phyloP scores from a whole-genome alignment of 176 grass and related monocot species.

The Poa annua region DNA sequence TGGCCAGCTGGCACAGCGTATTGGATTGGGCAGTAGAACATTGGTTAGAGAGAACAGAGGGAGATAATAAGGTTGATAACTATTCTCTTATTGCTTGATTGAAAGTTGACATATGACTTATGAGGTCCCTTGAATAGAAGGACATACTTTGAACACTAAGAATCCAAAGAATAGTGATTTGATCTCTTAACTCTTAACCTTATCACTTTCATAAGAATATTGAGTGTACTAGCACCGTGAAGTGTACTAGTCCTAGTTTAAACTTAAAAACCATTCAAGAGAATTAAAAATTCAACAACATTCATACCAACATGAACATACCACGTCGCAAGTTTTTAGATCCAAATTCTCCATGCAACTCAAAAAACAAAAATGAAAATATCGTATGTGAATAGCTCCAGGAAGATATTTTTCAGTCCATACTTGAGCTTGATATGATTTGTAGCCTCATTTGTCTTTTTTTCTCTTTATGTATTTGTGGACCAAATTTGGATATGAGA shows the following conservation, averaged over 20 bases:
- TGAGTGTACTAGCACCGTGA: background rate
- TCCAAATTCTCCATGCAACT: background rate
- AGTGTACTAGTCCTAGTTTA: background rate
- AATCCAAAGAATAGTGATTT: background rate
- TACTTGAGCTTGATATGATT: background rate
- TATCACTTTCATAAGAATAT: background rate
- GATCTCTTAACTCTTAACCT: background rate
- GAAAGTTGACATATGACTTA: background rate
- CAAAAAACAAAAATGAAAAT: background rate
- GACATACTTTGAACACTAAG: background rate
- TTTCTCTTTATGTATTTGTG: background rate
- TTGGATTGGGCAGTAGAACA: background rate
- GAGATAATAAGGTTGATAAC: background rate
- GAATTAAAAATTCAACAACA: background rate
- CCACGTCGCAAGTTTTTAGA: background rate
- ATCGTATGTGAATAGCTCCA: background rate
- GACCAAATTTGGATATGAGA: background rate
- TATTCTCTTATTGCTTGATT: background rate
- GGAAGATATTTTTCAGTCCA: background rate
- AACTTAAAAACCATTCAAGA: background rate
- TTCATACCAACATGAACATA: background rate
- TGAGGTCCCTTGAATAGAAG: background rate
- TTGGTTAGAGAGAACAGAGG: background rate
- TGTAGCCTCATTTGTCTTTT: background rate
- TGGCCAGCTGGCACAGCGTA: background rate